phyloP scores from a whole-genome alignment of 2,329 filamentous ascomycete genomes.

The Cytospora paraplurivora region DNA sequence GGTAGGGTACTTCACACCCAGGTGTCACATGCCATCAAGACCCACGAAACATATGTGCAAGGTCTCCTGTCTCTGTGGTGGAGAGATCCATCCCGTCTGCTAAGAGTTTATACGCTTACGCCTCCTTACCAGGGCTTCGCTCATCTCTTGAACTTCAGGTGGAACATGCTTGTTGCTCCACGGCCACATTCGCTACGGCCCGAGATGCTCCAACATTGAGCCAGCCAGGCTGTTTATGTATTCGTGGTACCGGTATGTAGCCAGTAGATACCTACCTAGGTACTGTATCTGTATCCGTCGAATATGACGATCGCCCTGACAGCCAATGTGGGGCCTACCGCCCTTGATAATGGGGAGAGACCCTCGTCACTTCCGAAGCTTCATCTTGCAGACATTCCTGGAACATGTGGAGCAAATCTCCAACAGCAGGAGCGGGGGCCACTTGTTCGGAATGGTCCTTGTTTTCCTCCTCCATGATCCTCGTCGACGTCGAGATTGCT shows the following conservation, averaged over 20 bases:
- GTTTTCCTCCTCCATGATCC: background rate
- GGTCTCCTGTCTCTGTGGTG: no score
- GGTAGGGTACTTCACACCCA: no score
- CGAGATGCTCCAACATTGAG: background rate
- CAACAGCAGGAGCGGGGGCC: constrained; percentile 18
- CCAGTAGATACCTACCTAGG: background rate
- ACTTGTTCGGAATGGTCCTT: background rate
- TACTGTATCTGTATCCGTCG: background rate
- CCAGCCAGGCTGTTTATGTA: no score
- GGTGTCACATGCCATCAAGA: no score
- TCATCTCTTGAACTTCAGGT: constrained; percentile 1
- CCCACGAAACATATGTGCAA: no score
- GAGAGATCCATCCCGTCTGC: background rate
- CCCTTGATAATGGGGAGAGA: background rate
- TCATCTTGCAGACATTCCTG: constrained; percentile 18
- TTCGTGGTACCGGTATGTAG: no score
- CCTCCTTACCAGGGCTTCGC: background rate
- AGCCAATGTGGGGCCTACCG: background rate
- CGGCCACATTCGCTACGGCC: constrained; percentile 9
- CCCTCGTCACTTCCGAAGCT: background rate
- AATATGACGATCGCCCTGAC: constrained; percentile 1
- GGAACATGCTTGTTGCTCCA: constrained; percentile 9
- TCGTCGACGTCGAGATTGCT: background rate
- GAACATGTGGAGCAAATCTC: constrained; percentile 24
- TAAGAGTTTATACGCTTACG: background rate